Percentiles rank a stretch among this genome's conserved stretches.
Evolutionary conservation across 108 stramenopile genomes (phyloP).

Genomic region (Cyclotella baltica): DNA sequence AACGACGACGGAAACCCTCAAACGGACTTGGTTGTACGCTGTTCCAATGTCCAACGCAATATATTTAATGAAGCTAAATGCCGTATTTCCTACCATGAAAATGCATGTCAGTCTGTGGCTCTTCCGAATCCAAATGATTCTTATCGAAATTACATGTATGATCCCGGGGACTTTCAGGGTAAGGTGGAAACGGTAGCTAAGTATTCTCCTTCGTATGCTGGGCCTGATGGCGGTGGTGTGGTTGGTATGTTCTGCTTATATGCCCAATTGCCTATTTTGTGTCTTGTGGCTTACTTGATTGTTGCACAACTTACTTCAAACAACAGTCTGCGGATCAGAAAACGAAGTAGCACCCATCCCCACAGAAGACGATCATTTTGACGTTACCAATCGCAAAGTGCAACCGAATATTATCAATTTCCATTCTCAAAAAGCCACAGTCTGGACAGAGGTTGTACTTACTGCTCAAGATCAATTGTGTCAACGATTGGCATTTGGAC

Average conservation of each 20-base stretch:
- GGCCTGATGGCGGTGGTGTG: slow-evolving; percentile 26
- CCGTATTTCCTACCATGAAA: slow-evolving; percentile 21
- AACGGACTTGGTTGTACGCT: slow-evolving; percentile 26
- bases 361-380: slow-evolving; percentile 33
- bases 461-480: slow-evolving; percentile 56
- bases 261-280: slow-evolving; percentile 20
- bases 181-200: slow-evolving; percentile 4
- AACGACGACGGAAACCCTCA: slow-evolving; percentile 15
- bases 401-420: slow-evolving; percentile 17
- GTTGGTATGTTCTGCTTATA: neutral
- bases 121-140: too few species aligned
- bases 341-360: slow-evolving; percentile 51
- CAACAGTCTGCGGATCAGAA: slow-evolving; percentile 39
- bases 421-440: slow-evolving; percentile 30
- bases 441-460: slow-evolving; percentile 36
- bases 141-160: neutral
- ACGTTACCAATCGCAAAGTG: slow-evolving; percentile 37
- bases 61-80: slow-evolving; percentile 39
- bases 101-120: slow-evolving; percentile 35
- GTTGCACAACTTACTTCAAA: too few species aligned
- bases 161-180: neutral
- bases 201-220: slow-evolving; percentile 30
- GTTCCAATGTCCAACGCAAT: slow-evolving; percentile 37
- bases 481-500: slow-evolving; percentile 56
- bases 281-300: too few species aligned